These are phyloP conservation scores for Closterium sp. DNA, from an alignment of 139 green algal species.

Conservation along the genomic window DNA sequence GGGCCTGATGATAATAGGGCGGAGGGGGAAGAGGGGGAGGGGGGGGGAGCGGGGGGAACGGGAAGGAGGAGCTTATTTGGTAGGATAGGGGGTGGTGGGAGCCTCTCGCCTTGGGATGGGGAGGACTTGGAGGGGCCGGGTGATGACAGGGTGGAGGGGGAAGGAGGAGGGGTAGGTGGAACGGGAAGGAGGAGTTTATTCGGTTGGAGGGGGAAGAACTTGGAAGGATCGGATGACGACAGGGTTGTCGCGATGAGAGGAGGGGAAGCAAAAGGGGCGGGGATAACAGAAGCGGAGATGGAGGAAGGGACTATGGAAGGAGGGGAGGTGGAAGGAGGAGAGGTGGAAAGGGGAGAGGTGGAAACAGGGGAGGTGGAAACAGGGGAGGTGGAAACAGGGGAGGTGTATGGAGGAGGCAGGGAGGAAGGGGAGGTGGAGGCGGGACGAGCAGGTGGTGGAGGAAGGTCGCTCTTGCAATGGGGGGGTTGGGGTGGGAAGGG, in stretches of 20 bases:
- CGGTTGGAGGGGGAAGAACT: too few relatives aligned
- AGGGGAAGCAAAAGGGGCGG: too few relatives aligned
- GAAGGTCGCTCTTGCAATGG: background rate
- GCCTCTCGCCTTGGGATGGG: background rate
- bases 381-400: background rate
- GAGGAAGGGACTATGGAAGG: too few relatives aligned
- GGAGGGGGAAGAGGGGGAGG: background rate
- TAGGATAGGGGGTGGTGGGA: background rate
- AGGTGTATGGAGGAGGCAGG: background rate
- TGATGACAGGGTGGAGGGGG: background rate
- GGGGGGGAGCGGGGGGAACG: background rate
- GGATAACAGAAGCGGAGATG: too few relatives aligned
- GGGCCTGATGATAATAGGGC: background rate
- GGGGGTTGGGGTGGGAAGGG: background rate
- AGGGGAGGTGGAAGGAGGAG: background rate
- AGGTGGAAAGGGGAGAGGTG: background rate
- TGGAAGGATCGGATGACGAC: too few relatives aligned
- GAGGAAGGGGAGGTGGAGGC: background rate
- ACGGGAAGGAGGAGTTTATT: too few relatives aligned
- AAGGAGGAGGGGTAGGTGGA: background rate
- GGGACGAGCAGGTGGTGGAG: background rate
- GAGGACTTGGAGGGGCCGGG: background rate
- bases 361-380: background rate
- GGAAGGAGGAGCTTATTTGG: background rate
- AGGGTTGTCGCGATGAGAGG: too few relatives aligned